Evolutionary conservation across 352 stramenopile species (phyloP).

Genomic region (Phytophthora capsici): DNA sequence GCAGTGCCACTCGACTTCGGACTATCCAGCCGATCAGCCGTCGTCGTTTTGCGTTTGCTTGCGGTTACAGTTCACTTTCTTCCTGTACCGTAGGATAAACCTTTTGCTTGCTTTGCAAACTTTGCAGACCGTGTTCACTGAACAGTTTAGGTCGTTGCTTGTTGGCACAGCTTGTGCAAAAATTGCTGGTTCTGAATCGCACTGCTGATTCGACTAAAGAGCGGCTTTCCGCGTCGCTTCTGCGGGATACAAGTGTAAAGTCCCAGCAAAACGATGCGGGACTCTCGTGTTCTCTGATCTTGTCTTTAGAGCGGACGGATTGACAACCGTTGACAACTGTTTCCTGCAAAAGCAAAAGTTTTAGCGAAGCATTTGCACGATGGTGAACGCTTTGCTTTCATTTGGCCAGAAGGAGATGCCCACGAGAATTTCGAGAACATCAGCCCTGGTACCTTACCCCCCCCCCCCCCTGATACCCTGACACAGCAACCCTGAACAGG

Average conservation of each 20-base stretch:
- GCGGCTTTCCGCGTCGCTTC: constrained; percentile 12
- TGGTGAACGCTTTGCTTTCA: constrained; percentile 7
- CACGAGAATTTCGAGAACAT: constrained; percentile 10
- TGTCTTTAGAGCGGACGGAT: constrained; percentile 14
- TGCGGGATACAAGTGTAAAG: constrained; percentile 10
- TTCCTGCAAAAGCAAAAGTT: constrained; percentile 4
- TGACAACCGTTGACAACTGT: constrained; percentile 7
- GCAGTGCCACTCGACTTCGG: constrained; percentile 20
- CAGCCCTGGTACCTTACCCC: neutral
- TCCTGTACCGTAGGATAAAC: too few relatives aligned
- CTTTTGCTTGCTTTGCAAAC: too few relatives aligned
- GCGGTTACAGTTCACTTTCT: too few relatives aligned
- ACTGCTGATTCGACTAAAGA: constrained; percentile 7
- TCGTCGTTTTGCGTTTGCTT: neutral
- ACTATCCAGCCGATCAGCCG: constrained; percentile 20
- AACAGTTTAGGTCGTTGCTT: neutral
- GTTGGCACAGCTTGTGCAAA: constrained; percentile 14
- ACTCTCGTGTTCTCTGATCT: constrained; percentile 12
- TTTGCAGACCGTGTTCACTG: too few relatives aligned
- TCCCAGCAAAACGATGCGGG: constrained; percentile 3
- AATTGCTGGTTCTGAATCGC: constrained; percentile 7
- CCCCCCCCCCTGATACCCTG: neutral
- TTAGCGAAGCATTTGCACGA: constrained; percentile 5
- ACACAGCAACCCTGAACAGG: constrained; percentile 1
- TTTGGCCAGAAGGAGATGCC: neutral